Conservation (phyloP, 352 stramenopile genomes). For the Phytophthora cactorum region DNA sequence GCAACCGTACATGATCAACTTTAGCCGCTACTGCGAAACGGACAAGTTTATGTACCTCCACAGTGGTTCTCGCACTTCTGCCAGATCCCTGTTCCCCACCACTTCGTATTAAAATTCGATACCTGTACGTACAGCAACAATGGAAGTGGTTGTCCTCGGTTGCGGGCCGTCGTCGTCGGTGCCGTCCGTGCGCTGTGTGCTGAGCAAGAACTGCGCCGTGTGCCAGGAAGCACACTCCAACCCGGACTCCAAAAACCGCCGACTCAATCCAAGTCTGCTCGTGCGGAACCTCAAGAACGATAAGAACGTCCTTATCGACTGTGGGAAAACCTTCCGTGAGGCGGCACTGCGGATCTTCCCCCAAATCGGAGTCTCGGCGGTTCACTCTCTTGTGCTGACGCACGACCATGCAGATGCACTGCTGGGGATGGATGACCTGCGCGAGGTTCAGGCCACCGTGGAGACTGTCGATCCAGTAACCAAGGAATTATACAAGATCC, state of each 20-base stretch:
- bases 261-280: conserved; percentile 81
- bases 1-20: background rate
- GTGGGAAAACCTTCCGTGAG: conserved; percentile 91
- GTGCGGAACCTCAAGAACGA: conserved; percentile 52
- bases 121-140: conserved; percentile 15
- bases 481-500: conserved; percentile 67
- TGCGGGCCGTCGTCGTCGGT: conserved; percentile 86
- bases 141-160: conserved; percentile 86
- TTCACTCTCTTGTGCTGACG: conserved; percentile 84
- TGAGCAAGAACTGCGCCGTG: conserved; percentile 58
- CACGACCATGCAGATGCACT: conserved; percentile 88
- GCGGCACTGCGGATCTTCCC: conserved; percentile 73
- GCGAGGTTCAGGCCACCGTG: conserved; percentile 75
- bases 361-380: conserved; percentile 43
- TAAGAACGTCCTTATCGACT: conserved; percentile 84
- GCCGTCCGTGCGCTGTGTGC: conserved; percentile 77
- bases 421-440: conserved; percentile 86
- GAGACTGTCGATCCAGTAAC: conserved; percentile 60
- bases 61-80: background rate
- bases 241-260: conserved; percentile 75
- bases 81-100: background rate
- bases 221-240: conserved; percentile 76
- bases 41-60: conserved; percentile 1
- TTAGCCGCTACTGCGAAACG: background rate
- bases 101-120: background rate